A percentile compares a stretch with the other conserved stretches of the same genome.
phyloP scores from a whole-genome alignment of 2,329 filamentous ascomycete genomes.

The Thielaviopsis euricoi region DNA sequence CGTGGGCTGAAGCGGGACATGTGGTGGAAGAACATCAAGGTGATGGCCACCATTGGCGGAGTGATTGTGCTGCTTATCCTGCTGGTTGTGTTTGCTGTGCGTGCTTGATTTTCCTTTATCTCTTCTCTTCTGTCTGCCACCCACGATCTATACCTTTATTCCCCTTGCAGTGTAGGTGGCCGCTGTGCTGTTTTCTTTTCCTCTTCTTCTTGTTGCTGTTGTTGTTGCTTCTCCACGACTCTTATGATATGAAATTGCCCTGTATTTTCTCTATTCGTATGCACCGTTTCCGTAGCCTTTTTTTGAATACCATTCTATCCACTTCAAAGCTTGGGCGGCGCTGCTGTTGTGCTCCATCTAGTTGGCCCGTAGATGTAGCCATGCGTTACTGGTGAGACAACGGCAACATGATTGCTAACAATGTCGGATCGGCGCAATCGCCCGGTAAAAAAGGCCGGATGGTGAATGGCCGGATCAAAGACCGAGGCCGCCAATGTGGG shows the following conservation, averaged over 20 bases:
- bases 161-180: neutral
- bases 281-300: neutral
- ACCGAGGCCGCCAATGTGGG: neutral
- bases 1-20: slow-evolving; percentile 76
- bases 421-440: neutral
- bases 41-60: slow-evolving; percentile 45
- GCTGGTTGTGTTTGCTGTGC: slow-evolving; percentile 33
- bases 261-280: neutral
- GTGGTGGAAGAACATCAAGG: slow-evolving; percentile 99
- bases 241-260: neutral
- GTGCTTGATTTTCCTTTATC: neutral
- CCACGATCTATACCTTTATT: neutral
- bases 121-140: neutral
- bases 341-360: neutral
- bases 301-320: neutral
- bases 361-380: slow-evolving; percentile 6
- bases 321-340: slow-evolving; percentile 3
- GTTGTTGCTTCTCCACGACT: neutral
- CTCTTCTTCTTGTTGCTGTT: neutral
- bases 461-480: slow-evolving; percentile 7
- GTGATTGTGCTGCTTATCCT: slow-evolving; percentile 53
- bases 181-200: neutral
- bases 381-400: slow-evolving; percentile 2
- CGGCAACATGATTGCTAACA: neutral
- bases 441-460: slow-evolving; percentile 9